Base-by-base conservation (phyloP, 148 eudicot species). In the Chenopodium quinoa region DNA sequence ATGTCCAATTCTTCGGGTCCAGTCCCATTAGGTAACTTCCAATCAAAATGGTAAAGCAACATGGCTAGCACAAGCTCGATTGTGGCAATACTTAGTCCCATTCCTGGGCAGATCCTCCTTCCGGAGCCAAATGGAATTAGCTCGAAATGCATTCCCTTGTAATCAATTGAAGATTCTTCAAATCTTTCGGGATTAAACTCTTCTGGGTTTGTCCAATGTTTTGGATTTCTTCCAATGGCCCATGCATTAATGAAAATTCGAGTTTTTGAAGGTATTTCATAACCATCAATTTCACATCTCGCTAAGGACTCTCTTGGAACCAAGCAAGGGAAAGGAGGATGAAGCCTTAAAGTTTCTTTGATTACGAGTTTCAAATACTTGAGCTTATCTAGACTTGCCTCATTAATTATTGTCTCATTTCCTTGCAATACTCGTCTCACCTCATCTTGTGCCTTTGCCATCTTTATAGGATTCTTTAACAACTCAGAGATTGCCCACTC, bases 401-500 rank as follows among this genome's bases (percentile, higher is more conserved):
- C 73, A 12, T 81, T 62, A 11, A 79, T 44, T 8, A 31, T 68
- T 71, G 65, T 66, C 17, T 12, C 62, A 13, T 48, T 66, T 37
- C 71, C 71, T 19, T 56, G 23, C 14, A 65, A 48, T 19, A 75
- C 78, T 56, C 7, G 76, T 70, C 83, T 47, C 29, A 87, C 73
- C 80, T 87, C 89, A 20, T 78, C 14, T 40, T 81, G 84, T n/a
- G 75, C 86, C 71, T 79, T 82, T 4, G 76, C 75, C 86, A 86
- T 81, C 19, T 74, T 82, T 9, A 58, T 29, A 4, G 80, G 88
- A 31, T 83, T 83, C 75, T 80, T 87, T 54, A 85, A 63, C 25
- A 87, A 73, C 58, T 87, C 90, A 11, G 82, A 77, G 78, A 87
- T 78, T 11, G 88, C 81, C 90, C 88, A 85, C 12, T 85, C 84